These are phyloP conservation scores for Phytophthora chlamydospora DNA, from an alignment of 352 stramenopile genomes.

Conservation along the genomic window DNA sequence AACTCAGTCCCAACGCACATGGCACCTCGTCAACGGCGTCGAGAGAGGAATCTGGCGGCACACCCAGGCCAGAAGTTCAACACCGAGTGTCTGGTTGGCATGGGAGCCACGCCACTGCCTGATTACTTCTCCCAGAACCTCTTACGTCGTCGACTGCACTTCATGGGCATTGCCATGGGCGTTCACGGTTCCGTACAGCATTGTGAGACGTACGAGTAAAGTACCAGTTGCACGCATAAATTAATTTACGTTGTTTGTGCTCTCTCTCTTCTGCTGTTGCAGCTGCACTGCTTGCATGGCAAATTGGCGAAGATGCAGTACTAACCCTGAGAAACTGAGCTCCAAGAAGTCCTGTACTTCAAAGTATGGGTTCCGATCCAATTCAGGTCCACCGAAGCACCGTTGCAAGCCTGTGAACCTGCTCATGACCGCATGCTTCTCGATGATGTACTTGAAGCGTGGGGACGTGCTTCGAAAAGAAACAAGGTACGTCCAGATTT, in stretches of 20 bases:
- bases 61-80: slow-evolving; percentile 28
- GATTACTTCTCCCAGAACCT: slow-evolving; percentile 39
- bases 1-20: slow-evolving; percentile 58
- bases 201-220: slow-evolving; percentile 34
- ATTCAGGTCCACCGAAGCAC: slow-evolving; percentile 51
- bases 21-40: slow-evolving; percentile 45
- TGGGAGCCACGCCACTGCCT: slow-evolving; percentile 52
- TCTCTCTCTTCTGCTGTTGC: slow-evolving; percentile 7
- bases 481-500: slow-evolving; percentile 68
- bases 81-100: slow-evolving; percentile 52
- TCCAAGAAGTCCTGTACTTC: slow-evolving; percentile 10
- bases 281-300: slow-evolving; percentile 15
- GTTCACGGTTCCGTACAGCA: slow-evolving; percentile 35
- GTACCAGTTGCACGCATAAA: slow-evolving; percentile 9
- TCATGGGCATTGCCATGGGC: slow-evolving; percentile 39
- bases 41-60: slow-evolving; percentile 8
- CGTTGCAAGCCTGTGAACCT: slow-evolving; percentile 48
- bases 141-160: slow-evolving; percentile 51
- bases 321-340: slow-evolving; percentile 14
- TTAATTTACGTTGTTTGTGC: slow-evolving; percentile 6
- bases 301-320: slow-evolving; percentile 17
- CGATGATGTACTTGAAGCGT: slow-evolving; percentile 46
- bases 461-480: slow-evolving; percentile 49
- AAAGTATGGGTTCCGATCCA: slow-evolving; percentile 29
- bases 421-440: slow-evolving; percentile 43